Percentiles rank a stretch among this genome's conserved stretches.
Conservation (phyloP, 179 eudicot species). For the Carnegiea gigantea region DNA sequence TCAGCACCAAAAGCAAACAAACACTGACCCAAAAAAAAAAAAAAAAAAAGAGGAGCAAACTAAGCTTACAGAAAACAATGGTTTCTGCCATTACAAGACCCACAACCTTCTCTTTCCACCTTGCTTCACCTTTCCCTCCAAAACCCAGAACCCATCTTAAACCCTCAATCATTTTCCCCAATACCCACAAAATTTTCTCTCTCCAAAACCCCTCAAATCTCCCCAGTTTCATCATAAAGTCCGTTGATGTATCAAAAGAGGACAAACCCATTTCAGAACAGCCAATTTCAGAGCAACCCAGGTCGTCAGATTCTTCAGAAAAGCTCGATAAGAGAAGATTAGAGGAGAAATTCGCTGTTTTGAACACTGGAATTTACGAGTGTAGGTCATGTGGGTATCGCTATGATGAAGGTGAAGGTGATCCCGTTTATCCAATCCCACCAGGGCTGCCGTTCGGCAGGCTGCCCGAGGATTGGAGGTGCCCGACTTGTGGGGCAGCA, state of each 20-base stretch:
- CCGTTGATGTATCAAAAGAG: slow-evolving; percentile 81
- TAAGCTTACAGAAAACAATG: slow-evolving; percentile 17
- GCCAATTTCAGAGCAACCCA: slow-evolving; percentile 31
- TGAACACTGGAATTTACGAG: slow-evolving; percentile 87
- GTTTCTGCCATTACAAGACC: slow-evolving; percentile 49
- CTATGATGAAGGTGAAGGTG: slow-evolving; percentile 76
- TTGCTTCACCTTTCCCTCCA: slow-evolving; percentile 32
- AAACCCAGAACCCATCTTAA: slow-evolving; percentile 38
- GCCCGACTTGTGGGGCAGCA: slow-evolving; percentile 97
- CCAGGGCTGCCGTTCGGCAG: slow-evolving; percentile 76
- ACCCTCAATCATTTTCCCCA: slow-evolving; percentile 11
- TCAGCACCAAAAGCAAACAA: not conserved
- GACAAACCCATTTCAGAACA: slow-evolving; percentile 64
- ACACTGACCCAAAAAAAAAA: not conserved
- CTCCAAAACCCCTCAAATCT: slow-evolving; percentile 24
- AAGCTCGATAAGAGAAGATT: slow-evolving; percentile 47
- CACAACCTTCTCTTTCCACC: slow-evolving; percentile 42
- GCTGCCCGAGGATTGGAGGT: slow-evolving; percentile 98
- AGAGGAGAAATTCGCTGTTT: slow-evolving; percentile 87
- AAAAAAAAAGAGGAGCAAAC: not conserved
- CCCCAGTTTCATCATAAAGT: slow-evolving; percentile 33
- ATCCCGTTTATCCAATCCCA: slow-evolving; percentile 75
- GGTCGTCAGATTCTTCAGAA: slow-evolving; percentile 25
- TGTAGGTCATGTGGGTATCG: slow-evolving; percentile 89
- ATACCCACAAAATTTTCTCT: slow-evolving; percentile 22